These are phyloP conservation scores for Ceratocystis huliohia DNA, from an alignment of 2,329 filamentous ascomycete species.

Conservation along the genomic window DNA sequence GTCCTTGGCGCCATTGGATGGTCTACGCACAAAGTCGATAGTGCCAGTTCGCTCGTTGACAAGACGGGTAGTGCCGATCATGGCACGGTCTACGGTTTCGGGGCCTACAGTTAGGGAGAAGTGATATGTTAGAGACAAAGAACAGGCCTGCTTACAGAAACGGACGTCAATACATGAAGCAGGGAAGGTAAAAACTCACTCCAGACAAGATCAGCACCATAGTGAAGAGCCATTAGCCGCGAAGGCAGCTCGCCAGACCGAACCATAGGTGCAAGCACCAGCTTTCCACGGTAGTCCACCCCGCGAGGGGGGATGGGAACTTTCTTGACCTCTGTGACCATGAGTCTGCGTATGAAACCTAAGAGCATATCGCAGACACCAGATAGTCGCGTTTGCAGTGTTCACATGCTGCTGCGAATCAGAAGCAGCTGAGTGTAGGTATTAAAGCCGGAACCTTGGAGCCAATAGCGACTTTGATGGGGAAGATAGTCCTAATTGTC, in stretches of 20 bases:
- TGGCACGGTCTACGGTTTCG: slow-evolving; percentile 81
- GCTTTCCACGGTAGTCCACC: slow-evolving; percentile 84
- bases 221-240: slow-evolving; percentile 76
- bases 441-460: background rate
- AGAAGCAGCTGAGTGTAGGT: background rate
- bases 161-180: too few relatives aligned
- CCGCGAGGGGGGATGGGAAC: slow-evolving; percentile 78
- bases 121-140: too few relatives aligned
- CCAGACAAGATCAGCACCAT: slow-evolving; percentile 95
- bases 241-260: slow-evolving; percentile 92
- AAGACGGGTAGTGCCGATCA: slow-evolving; percentile 73
- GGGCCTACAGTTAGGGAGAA: slow-evolving; percentile 44
- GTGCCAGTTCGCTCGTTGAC: slow-evolving; percentile 65
- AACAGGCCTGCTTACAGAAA: too few relatives aligned
- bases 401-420: slow-evolving; percentile 14
- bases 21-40: slow-evolving; percentile 69
- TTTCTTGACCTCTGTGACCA: slow-evolving; percentile 47
- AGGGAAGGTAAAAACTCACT: slow-evolving; percentile 38
- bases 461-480: too few relatives aligned
- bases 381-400: background rate
- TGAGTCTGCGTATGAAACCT: slow-evolving; percentile 33
- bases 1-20: slow-evolving; percentile 56
- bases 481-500: too few relatives aligned
- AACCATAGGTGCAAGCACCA: slow-evolving; percentile 96
- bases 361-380: slow-evolving; percentile 19